Evolutionary conservation across 805 yeast species (phyloP), one percentile per base, ranked within the genome.

Genomic region (Starmerella ratchasimensis): DNA sequence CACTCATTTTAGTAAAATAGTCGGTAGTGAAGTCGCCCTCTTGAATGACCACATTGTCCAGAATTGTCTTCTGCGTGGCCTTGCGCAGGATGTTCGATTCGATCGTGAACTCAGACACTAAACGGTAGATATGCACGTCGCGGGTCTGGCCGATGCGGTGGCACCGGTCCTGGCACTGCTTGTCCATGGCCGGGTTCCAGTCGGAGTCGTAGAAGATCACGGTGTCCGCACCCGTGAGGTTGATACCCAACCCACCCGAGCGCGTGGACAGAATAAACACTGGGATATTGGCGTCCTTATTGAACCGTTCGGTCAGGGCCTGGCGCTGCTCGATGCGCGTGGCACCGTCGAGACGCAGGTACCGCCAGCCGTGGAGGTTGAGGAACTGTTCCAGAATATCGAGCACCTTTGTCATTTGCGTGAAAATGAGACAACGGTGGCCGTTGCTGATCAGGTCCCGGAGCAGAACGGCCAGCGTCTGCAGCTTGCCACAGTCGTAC

Each of bases 151-250:
- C 99, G 57, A 90, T 90, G 65, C 99, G 78, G 58, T 90, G 99
- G 61, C 97, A 90, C 58, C 99, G 76, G 61, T 90, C 99, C 60
- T 90, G 98, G 62, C 98, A 90, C 60, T 90, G 99, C 55, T 84
- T 83, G 58, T 90, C 99, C 96, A 90, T 90, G 1, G 97, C 94
- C 2, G 99, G 99, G 55, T 90, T 90, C 98, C 98, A 88, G 60
- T 88, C 98, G 2, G 95, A 83, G 59, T 90, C 99, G 57, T 93
- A 90, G 61, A 90, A 93, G 6, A 90, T 83, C 31, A 90, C 99
- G 0, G 98, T 90, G 54, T 90, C 99, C 0, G 99, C 99, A 54
- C 97, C 99, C 0, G 98, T 90, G 47, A 90, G 63, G 54, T 90
- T 90, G 57, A 90, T 90, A 56, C 99, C 99, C 49, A 93, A 67